Conservation (phyloP, 2,329 filamentous ascomycete genomes). For the Colletotrichum sp. region DNA sequence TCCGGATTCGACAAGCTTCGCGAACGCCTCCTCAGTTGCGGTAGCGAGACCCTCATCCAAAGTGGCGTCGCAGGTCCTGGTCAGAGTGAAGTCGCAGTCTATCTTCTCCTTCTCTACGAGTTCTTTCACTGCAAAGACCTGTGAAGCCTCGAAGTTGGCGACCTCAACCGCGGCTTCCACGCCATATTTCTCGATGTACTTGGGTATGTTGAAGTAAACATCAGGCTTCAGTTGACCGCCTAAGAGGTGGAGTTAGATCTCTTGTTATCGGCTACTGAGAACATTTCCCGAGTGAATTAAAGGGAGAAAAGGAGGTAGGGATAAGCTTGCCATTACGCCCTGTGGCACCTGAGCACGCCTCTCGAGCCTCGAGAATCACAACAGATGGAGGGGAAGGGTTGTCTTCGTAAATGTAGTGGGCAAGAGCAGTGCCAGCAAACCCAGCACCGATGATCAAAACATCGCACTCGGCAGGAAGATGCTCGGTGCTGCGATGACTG, state of each 20-base stretch:
- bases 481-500: constrained; percentile 39
- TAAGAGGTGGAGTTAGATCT: constrained; percentile 24
- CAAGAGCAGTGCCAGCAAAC: constrained; percentile 47
- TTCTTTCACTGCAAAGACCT: too few relatives aligned
- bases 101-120: too few relatives aligned
- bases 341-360: constrained; percentile 6
- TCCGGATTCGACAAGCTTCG: too few relatives aligned
- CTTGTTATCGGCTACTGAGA: accelerated
- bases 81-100: too few relatives aligned
- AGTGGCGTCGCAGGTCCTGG: too few relatives aligned
- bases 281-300: accelerated
- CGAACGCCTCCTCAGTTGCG: too few relatives aligned
- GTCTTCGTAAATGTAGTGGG: constrained; percentile 41
- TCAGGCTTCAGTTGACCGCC: constrained; percentile 30
- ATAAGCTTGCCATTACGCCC: too few relatives aligned
- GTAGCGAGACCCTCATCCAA: too few relatives aligned
- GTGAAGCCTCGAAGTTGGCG: constrained; percentile 23
- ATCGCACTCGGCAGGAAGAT: constrained; percentile 43
- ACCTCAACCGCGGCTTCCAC: constrained; percentile 25
- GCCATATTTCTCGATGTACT: constrained; percentile 24
- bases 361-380: constrained; percentile 37
- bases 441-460: constrained; percentile 55
- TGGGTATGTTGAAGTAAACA: constrained; percentile 23
- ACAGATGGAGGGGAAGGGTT: constrained; percentile 25
- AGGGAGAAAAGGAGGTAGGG: too few relatives aligned